Evolutionary conservation across 1,139 yeast genomes (phyloP).

Genomic region (Geotrichum aggregatum): DNA sequence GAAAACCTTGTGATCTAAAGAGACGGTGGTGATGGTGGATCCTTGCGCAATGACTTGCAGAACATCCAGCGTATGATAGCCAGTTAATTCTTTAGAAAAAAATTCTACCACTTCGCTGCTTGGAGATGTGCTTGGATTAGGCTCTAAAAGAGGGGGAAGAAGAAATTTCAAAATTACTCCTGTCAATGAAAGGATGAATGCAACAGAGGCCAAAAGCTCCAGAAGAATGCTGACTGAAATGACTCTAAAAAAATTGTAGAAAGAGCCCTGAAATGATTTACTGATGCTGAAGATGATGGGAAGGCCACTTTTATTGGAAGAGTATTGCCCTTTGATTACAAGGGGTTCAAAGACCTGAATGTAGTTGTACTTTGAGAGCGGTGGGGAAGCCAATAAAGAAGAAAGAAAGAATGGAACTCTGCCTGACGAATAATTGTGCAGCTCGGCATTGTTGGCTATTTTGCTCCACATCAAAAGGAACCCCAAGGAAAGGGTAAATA

Average conservation of each 20-base stretch:
- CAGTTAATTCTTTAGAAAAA: conserved; percentile 51
- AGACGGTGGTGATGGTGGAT: conserved; percentile 60
- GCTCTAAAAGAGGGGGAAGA: conserved; percentile 27
- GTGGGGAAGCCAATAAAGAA: conserved; percentile 10
- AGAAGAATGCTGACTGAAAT: conserved; percentile 34
- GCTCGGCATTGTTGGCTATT: conserved; percentile 13
- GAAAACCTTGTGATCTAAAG: conserved; percentile 64
- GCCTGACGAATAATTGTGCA: conserved; percentile 17
- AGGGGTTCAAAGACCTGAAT: conserved; percentile 20
- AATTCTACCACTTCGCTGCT: conserved; percentile 30
- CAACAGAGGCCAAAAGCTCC: conserved; percentile 45
- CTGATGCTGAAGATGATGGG: conserved; percentile 14
- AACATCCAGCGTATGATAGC: conserved; percentile 61
- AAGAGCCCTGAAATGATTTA: conserved; percentile 15
- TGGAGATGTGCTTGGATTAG: conserved; percentile 16
- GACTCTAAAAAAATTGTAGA: conserved; percentile 17
- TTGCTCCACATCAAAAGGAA: conserved; percentile 15
- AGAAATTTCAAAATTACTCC: conserved; percentile 39
- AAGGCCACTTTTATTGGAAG: not conserved
- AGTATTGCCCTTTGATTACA: conserved; percentile 14
- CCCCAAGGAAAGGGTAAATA: conserved; percentile 1
- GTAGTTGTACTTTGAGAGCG: conserved; percentile 9
- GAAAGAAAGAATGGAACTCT: conserved; percentile 19
- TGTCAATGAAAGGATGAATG: conserved; percentile 43
- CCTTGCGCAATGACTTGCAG: conserved; percentile 52